Base-by-base conservation (phyloP, 768 basidiomycete genomes). In the Tubosaeta sp. region DNA sequence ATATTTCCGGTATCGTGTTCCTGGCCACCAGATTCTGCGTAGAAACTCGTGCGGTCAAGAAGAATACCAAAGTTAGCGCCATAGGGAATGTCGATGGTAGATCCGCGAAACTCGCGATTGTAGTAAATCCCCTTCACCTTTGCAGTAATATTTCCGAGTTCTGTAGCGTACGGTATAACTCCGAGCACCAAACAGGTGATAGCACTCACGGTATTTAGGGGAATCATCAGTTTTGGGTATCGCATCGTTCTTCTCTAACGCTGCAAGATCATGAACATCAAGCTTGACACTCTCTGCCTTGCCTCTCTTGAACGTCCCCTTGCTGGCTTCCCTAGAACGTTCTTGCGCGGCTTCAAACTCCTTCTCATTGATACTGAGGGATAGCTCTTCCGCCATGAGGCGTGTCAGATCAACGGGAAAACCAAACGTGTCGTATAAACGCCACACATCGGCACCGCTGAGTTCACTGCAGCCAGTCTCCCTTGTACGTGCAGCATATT, bases 351-450 rank as follows among this genome's bases (percentile, higher is more conserved):
- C 80, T 58, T 91, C 91, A 60, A 97, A 95, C 59, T 94, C 94
- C 43, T 76, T 75, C 57, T 94, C 85, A 63, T 97, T 93, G 61
- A 98, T 80, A 7, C 73, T 76, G 39, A 99, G 74, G 2, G 85
- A 86, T 25, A 91, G 73, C 64, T 99, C 96, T 67, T 94, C 90
- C 4, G 96, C 96, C 96, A 99, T 98, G 52, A 99, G 76, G 44
- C 87, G 84, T 1, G 96, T 99, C 44, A 99, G 73, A 65, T 99
- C 96, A 36, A 91, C 93, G 0, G 96, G 96, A 75, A 99, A 99
- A 45, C 96, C 96, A 65, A 90, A 99, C 1, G 96, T 98, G 66
- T 99, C 96, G 66, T 98, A 98, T 45, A 99, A 71, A 24, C 90
- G 81, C 96, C 96, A 99, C 31, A 97, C 91, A 62, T 99, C 95